Base-by-base conservation (phyloP, 345 rosid species). In the Brassica carinata region DNA sequence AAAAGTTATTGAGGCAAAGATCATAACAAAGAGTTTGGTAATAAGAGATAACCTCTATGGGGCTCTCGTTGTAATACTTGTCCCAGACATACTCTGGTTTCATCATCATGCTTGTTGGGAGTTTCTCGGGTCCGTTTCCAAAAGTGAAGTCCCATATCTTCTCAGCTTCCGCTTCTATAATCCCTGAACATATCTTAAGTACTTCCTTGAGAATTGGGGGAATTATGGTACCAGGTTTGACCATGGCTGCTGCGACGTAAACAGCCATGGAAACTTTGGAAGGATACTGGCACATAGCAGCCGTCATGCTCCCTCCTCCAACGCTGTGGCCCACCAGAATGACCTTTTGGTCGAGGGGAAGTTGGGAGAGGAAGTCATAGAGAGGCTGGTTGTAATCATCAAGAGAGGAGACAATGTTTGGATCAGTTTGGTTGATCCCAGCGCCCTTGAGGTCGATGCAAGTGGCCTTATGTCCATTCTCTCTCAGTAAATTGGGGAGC, bases 291-390 rank as follows among this genome's bases (percentile, higher is more conserved):
- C 88, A 79, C 73, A 85, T 76, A 13, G 87, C 87, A 36, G 84
- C 77, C 7, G 87, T 86, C 72, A 85, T 64, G 79, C 84, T 86
- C 64, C 81, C 79, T 62, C 89, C 88, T 67, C 86, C 88, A 3
- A 82, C 80, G 29, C 91, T 85, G 14, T 88, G 91, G 64, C 88
- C 87, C 17, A 86, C 86, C 61, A 86, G 71, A 36, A 88, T 74
- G 63, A 85, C 88, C 87, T 85, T 80, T 48, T 85, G 77, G 70
- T 82, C 43, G 3, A 34, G 38, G 0, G 83, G 82, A 76, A 88
- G 83, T 58, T 76, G 69, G 55, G 81, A 77, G 43, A 88, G 69
- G 53, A 85, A 83, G 45, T 71, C 58, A 13, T 48, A 7, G 11
- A 87, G 86, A 0, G 92, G 90, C 27, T 85, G 43, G 64, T 89